A percentile compares a stretch with the other conserved stretches of the same genome.
Evolutionary conservation across 2,329 filamentous ascomycete genomes (phyloP).

Genomic region (Sporothrix sp.): DNA sequence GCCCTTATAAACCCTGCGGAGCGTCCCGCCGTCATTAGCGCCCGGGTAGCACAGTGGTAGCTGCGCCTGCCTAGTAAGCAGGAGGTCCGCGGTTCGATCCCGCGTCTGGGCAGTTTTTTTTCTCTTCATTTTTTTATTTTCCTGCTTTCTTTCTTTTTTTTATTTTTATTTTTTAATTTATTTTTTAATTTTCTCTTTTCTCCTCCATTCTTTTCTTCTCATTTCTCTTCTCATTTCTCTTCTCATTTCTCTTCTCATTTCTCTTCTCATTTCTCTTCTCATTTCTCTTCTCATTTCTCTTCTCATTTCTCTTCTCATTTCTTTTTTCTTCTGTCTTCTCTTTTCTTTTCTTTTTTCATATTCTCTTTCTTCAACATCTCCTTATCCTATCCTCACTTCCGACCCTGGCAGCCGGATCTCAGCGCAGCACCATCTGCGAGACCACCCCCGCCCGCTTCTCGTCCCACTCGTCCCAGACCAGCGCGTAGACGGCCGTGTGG

Average conservation of each 20-base stretch:
- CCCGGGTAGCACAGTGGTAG: not conserved
- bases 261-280: not conserved
- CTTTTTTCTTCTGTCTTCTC: not conserved
- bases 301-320: not conserved
- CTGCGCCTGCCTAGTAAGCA: not conserved
- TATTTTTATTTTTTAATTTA: no score
- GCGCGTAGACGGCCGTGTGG: slow-evolving; percentile 9
- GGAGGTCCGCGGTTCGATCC: not conserved
- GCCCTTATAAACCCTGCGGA: no score
- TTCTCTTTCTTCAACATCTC: not conserved
- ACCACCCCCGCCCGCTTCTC: slow-evolving; percentile 3
- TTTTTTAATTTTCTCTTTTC: no score
- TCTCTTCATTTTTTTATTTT: not conserved
- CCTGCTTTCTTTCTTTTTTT: not conserved
- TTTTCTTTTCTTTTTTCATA: not conserved
- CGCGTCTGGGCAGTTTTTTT: not conserved
- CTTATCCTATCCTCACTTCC: no score
- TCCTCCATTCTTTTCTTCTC: not conserved
- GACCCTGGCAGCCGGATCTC: no score
- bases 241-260: not conserved
- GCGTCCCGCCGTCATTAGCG: not conserved
- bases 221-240: not conserved
- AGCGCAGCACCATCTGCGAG: slow-evolving; percentile 5
- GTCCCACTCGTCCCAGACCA: slow-evolving; percentile 16
- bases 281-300: not conserved